A percentile compares a stretch with the other conserved stretches of the same genome.
phyloP scores from a whole-genome alignment of 345 rosid species.

The Gossypioides kirkii region DNA sequence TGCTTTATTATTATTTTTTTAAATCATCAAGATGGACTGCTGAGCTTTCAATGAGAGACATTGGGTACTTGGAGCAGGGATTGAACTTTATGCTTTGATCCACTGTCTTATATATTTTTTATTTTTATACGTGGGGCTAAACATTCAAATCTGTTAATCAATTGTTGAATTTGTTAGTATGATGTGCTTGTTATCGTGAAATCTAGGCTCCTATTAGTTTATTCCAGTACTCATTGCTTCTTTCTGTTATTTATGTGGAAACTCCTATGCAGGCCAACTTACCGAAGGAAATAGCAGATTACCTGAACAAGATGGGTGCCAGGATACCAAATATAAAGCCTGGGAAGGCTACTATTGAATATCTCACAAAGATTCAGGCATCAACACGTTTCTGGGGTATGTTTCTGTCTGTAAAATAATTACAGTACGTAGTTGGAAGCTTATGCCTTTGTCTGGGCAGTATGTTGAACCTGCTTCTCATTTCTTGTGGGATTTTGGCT shows the following conservation, averaged over 20 bases:
- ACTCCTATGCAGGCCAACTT: slow-evolving; percentile 67
- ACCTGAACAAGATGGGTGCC: slow-evolving; percentile 97
- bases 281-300: slow-evolving; percentile 95
- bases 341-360: slow-evolving; percentile 87
- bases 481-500: slow-evolving; percentile 5
- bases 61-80: not conserved
- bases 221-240: not conserved
- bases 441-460: not conserved
- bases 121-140: not conserved
- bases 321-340: slow-evolving; percentile 91
- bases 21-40: not conserved
- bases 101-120: not conserved
- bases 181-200: not conserved
- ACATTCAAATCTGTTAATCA: not conserved
- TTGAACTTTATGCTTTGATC: not conserved
- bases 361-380: slow-evolving; percentile 79
- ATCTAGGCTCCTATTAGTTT: not conserved
- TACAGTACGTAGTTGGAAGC: not conserved
- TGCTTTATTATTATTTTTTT: not conserved
- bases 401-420: not conserved
- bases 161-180: not conserved
- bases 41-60: not conserved
- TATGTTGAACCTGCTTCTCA: not conserved
- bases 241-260: slow-evolving; percentile 10
- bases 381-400: slow-evolving; percentile 98